Base-by-base conservation (phyloP, 495 filamentous ascomycete genomes). In the Penicillium bovifimosum region DNA sequence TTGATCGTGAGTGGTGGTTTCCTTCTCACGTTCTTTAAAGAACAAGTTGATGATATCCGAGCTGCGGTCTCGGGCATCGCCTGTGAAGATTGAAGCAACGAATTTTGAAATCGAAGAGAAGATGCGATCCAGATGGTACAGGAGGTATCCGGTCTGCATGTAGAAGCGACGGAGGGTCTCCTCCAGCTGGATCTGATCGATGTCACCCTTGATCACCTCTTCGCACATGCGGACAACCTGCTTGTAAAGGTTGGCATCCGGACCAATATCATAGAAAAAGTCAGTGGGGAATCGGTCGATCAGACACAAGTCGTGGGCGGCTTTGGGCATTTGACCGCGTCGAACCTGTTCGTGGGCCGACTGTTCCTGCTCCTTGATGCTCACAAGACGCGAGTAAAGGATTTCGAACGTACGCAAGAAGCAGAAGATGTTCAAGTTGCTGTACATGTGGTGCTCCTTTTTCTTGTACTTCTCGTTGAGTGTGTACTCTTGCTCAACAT, bases 401-500 rank as follows among this genome's bases (percentile, higher is more conserved):
- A 86, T 85, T 66, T 93, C 83, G 68, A 97, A 95, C 32, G 92
- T 82, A 16, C 86, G 85, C 74, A 99, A 86, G 76, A 99, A 96
- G 71, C 89, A 89, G 60, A 87, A 92, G 38, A 99, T 87, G 40
- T 85, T 86, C 52, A 88, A 78, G 65, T 95, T 97, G 64, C 83
- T 85, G 71, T 91, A 99, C 60, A 97, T 79, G 54, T 90, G 88
- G 74, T 87, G 96, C 54, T 75, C 78, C 8, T 81, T 79, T 50
- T 93, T 86, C 56, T 79, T 77, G 72, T 89, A 95, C 20, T 88
- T 85, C 41, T 89, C 83, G 41, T 96, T 89, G 7, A 88, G 80
- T 24, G 83, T 86, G 59, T 86, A 77, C 61, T 90, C 81, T 24
- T 77, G 82, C 59, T 84, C 65, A 14, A 71, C 64, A 48, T 74